Base-by-base conservation (phyloP, 441 rosid species). In the Hura crepitans region DNA sequence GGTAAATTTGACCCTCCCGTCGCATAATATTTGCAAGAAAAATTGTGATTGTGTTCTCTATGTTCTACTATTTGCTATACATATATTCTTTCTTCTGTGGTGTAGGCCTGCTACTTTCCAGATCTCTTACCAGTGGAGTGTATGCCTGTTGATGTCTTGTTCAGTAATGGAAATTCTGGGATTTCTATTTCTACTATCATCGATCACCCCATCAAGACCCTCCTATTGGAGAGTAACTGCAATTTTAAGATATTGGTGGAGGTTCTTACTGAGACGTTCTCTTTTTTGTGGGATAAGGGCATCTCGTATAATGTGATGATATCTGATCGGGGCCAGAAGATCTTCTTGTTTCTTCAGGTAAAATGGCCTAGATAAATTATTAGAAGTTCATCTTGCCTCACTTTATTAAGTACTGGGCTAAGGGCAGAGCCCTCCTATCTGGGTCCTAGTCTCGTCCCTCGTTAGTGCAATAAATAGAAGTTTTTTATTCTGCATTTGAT, bases 271-370 rank as follows among this genome's bases (percentile, higher is more conserved):
- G 65, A 68, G 71, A 74, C 73, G 62, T 72, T 82, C 73, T 71
- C 51, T 62, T 64, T 45, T 62, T 66, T 83, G 42, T 63, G 28
- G 75, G 77, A 79, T 59, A 75, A 62, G 74, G 73, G 61, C 59
- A 69, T 79, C 42, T 61, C 73, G 12, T 70, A 75, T 61, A 83
- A 59, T 72, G 61, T 83, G 78, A 75, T 81, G 63, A 69, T 83
- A 42, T 75, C 85, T 42, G 79, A 75, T 73, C 59, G 66, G 37
- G 83, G 84, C 60, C 77, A 67, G 47, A 79, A 64, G 72, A 66
- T 55, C 25, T 79, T 77, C 72, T 42, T 83, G 80, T 83, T 83
- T 72, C 81, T 77, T 79, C 79, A 71, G 83, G 86, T 83, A 77
- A 70, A 61, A 30, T 63, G 37, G 31, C 37, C 54, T n/a, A n/a